A percentile compares a stretch with the other conserved stretches of the same genome.
phyloP scores from a whole-genome alignment of 805 yeast genomes.

The Candida hispaniensis region DNA sequence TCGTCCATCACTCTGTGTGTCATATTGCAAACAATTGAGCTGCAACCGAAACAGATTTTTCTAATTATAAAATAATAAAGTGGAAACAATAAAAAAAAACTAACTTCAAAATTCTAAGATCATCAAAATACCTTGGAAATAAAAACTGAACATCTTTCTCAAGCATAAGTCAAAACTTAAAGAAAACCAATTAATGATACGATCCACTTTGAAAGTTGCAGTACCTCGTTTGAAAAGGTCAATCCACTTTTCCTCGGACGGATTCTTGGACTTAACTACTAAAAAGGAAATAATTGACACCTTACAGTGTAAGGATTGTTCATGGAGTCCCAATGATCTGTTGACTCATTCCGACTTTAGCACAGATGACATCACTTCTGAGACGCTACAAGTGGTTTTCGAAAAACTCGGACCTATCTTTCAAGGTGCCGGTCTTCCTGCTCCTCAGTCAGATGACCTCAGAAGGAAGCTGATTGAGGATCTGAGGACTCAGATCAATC shows the following conservation, averaged over 20 bases:
- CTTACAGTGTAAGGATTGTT: slow-evolving; percentile 6
- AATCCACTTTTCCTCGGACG: slow-evolving; percentile 12
- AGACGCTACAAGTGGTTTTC: slow-evolving; percentile 10
- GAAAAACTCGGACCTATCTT: slow-evolving; percentile 11
- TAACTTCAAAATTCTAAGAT: no score
- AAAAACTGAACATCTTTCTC: no score
- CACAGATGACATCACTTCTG: slow-evolving; percentile 13
- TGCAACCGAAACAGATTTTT: no score
- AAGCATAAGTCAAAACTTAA: no score
- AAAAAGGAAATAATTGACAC: slow-evolving; percentile 11
- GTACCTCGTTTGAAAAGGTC: no score
- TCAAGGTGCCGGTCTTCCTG: slow-evolving; percentile 7
- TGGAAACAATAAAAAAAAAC: no score
- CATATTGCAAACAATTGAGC: no score
- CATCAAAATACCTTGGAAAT: no score
- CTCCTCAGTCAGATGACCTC: slow-evolving; percentile 5
- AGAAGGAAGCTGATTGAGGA: slow-evolving; percentile 7
- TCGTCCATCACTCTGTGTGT: no score
- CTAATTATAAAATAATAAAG: no score
- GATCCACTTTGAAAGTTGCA: no score
- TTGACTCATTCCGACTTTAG: slow-evolving; percentile 9
- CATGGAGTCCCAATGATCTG: slow-evolving; percentile 12
- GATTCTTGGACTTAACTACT: slow-evolving; percentile 7
- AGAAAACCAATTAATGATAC: no score
- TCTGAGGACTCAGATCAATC: slow-evolving; percentile 13